Base-by-base conservation (phyloP, 2,329 filamentous ascomycete species). In the Hypoxylon sp. region DNA sequence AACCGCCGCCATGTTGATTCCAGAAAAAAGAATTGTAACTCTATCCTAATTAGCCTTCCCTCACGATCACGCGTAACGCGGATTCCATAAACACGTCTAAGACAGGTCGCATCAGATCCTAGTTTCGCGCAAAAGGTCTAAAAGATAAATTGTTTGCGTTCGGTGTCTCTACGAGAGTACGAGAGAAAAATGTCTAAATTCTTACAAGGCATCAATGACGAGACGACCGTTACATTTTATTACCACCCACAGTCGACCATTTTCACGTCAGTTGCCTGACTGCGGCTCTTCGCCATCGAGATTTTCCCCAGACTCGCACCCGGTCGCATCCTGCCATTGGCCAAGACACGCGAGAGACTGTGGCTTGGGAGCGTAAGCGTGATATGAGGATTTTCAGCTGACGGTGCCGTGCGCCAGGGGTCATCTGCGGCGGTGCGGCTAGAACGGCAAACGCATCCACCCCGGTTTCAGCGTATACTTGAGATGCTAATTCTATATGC, bases 371-470 rank as follows among this genome's bases (percentile, higher is more conserved):
- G 65, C 37, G 57, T 47, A 62, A 62, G 57, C 62, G 62, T 70
- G 54, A 70, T 50, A 68, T 68, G 65, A 70, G 58, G 65, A 70
- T 70, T 46, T 55, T 68, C 68, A 65, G 68, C 68, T 70, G 68
- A 70, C 57, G 53, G 44, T 5, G 24, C 24, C 24, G 24, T 27
- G 24, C 24, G 24, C 53, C 51, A 37, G 55, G 39, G 35, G 46
- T 35, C 11, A 10, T 24, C 27, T 35, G 19, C 35, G 21, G 44
- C 6, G 29, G 46, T 44, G 51, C 65, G 60, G 65, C 24, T 64
- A 68, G 55, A 31, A 55, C 66, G 66, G 66, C 66, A 65, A 19
- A 59, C 3, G 17, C 11, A 7, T 27, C 21, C 11, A 7, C 32
- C 21, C 19, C 29, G 13, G 5, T 58, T 55, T 21, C 5, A 37